phyloP scores from a whole-genome alignment of 441 rosid species.

The Bocquillonia castaneifolia region DNA sequence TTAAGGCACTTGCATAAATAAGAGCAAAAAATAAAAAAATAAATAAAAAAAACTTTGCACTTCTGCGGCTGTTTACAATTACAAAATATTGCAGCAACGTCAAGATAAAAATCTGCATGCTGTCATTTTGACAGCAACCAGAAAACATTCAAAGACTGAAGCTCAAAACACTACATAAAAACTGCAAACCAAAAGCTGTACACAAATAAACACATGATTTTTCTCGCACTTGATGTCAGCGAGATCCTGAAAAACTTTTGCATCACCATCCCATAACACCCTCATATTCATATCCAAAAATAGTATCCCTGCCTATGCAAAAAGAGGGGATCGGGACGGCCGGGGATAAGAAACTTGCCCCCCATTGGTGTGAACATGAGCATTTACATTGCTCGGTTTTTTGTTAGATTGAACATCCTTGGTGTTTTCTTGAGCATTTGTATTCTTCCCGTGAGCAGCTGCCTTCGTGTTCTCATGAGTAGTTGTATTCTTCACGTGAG shows the following conservation, averaged over 20 bases:
- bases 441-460: too few species aligned
- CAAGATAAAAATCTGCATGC: background rate
- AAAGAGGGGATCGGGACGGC: conserved; percentile 18
- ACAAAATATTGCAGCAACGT: conserved; percentile 5
- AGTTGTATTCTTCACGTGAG: too few species aligned
- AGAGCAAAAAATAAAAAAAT: background rate
- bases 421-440: too few species aligned
- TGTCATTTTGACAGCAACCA: background rate
- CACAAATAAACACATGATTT: conserved; percentile 7
- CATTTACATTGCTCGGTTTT: conserved; percentile 2
- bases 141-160: conserved; percentile 4
- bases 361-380: background rate
- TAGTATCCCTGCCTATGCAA: background rate
- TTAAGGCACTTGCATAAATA: background rate
- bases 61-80: conserved; percentile 7
- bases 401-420: conserved; percentile 16
- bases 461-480: too few species aligned
- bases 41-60: background rate
- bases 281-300: background rate
- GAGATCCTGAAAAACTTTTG: background rate
- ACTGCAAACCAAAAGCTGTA: conserved; percentile 15
- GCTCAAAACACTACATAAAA: conserved; percentile 1
- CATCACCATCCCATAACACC: conserved; percentile 5
- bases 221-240: too few species aligned
- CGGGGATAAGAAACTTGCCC: conserved; percentile 14